Conservation (phyloP, 768 basidiomycete species). For the Pleurotus pulmonarius region DNA sequence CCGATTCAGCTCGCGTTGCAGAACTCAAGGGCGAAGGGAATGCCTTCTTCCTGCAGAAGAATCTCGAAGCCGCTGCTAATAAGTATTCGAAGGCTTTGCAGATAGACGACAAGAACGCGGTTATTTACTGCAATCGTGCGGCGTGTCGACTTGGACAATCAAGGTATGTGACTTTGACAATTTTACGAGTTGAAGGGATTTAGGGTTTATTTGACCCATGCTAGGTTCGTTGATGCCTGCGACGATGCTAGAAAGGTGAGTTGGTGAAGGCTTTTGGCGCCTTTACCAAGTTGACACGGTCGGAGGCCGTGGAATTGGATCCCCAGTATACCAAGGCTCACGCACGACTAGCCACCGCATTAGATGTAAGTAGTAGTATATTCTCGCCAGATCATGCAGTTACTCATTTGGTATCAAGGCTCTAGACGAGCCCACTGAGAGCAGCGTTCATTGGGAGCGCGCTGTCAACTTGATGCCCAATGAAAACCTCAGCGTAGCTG, state of each 20-base stretch:
- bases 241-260: conserved; percentile 26
- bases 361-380: conserved; percentile 18
- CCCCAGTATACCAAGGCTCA: conserved; percentile 39
- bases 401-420: conserved; percentile 12
- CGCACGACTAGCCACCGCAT: conserved; percentile 33
- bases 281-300: not conserved
- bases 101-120: conserved; percentile 13
- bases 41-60: conserved; percentile 14
- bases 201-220: too few relatives aligned
- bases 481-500: conserved; percentile 22
- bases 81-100: conserved; percentile 13
- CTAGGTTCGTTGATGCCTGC: conserved; percentile 28
- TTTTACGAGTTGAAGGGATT: not conserved
- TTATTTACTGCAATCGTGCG: conserved; percentile 17
- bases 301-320: conserved; percentile 34
- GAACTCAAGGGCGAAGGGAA: conserved; percentile 19
- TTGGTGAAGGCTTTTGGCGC: not conserved
- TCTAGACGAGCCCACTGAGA: conserved; percentile 15
- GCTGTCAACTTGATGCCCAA: conserved; percentile 26
- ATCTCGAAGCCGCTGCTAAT: conserved; percentile 8
- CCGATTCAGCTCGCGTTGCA: not conserved
- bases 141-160: conserved; percentile 14
- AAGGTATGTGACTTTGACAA: not conserved
- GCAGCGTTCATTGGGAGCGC: conserved; percentile 24
- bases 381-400: not conserved